These are phyloP conservation scores for Yarrowia sp. DNA, from an alignment of 805 yeast species.

Conservation along the genomic window DNA sequence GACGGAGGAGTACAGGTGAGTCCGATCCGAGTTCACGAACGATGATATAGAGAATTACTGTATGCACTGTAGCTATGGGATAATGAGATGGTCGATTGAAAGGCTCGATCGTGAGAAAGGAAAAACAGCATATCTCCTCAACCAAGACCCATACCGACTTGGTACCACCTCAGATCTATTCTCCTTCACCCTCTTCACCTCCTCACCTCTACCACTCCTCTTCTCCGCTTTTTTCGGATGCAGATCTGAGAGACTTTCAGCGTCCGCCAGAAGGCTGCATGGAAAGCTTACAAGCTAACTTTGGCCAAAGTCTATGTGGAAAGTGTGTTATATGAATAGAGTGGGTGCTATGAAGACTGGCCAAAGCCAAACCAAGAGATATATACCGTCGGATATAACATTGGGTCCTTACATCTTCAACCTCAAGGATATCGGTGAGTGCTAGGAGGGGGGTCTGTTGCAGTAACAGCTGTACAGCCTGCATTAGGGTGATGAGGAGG, in stretches of 20 bases:
- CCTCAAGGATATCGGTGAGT: slow-evolving; percentile 16
- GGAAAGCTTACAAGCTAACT: slow-evolving; percentile 8
- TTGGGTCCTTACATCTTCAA: not conserved
- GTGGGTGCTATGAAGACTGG: not conserved
- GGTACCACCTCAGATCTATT: too few relatives aligned
- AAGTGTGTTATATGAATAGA: not conserved
- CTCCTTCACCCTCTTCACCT: too few relatives aligned
- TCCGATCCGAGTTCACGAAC: too few relatives aligned
- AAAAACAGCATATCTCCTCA: too few relatives aligned
- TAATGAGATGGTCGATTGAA: too few relatives aligned
- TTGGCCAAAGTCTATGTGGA: not conserved
- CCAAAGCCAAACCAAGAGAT: slow-evolving; percentile 6
- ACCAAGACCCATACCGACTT: too few relatives aligned
- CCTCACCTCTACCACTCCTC: not conserved
- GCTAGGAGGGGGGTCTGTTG: not conserved
- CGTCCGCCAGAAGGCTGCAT: not conserved
- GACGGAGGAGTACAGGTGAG: not conserved
- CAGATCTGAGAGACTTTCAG: slow-evolving; percentile 22
- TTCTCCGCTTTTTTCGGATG: slow-evolving; percentile 9
- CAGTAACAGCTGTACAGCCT: not conserved
- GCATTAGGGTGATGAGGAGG: not conserved
- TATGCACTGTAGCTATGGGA: too few relatives aligned
- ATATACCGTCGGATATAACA: slow-evolving; percentile 15
- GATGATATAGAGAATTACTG: too few relatives aligned
- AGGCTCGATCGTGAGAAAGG: too few relatives aligned